Percentiles rank a stretch among this genome's conserved stretches.
Evolutionary conservation across 306 rosid species (phyloP).

Genomic region (Fragaria ananassa): DNA sequence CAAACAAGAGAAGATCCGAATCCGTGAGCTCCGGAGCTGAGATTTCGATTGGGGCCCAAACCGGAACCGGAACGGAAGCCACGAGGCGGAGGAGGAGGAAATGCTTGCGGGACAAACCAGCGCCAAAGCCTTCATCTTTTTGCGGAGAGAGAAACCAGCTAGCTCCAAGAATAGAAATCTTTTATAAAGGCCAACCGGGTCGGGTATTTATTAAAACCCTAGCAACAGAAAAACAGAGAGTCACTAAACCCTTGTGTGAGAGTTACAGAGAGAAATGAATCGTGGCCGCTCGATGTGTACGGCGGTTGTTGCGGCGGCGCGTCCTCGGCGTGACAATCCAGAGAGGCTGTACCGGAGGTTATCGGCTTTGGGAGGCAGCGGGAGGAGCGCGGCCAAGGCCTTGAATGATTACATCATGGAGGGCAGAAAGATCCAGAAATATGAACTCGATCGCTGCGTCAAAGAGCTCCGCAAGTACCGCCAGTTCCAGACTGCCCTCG

Average conservation of each 20-base stretch:
- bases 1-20: constrained; percentile 37
- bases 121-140: constrained; percentile 52
- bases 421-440: constrained; percentile 48
- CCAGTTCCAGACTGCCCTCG: constrained; percentile 48
- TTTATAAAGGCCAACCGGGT: background rate
- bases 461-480: constrained; percentile 61
- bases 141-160: background rate
- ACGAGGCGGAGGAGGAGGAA: background rate
- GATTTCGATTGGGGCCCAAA: constrained; percentile 11
- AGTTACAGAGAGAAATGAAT: constrained; percentile 35
- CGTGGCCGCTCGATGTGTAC: constrained; percentile 27
- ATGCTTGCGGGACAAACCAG: constrained; percentile 31
- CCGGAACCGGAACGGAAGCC: too few species aligned
- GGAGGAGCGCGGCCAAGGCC: constrained; percentile 53
- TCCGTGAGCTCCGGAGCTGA: constrained; percentile 25
- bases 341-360: constrained; percentile 49
- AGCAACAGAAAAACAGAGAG: background rate
- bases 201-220: background rate
- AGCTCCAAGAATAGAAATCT: background rate
- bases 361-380: constrained; percentile 51
- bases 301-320: background rate
- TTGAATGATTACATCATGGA: constrained; percentile 54
- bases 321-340: constrained; percentile 2
- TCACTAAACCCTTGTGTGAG: background rate
- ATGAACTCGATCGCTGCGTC: constrained; percentile 42